Evolutionary conservation across 2,329 filamentous ascomycete genomes (phyloP).

Genomic region (Fusarium brachygibbosum): DNA sequence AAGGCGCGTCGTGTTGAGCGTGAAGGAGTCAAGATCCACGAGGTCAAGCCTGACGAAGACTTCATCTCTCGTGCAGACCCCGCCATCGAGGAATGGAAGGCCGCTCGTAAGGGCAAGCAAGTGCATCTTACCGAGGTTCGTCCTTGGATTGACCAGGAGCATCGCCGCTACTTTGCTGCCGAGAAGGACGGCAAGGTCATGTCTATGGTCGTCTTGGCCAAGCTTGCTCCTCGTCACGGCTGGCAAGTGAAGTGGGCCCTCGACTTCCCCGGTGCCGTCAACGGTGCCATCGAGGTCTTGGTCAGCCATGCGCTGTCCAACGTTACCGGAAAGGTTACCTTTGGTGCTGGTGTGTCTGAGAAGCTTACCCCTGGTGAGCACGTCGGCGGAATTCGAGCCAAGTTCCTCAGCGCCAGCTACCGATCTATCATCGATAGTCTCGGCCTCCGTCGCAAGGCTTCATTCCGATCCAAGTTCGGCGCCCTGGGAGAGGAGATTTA

Average conservation of each 20-base stretch:
- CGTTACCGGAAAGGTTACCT: slow-evolving; percentile 76
- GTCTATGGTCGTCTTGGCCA: slow-evolving; percentile 85
- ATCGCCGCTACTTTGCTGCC: slow-evolving; percentile 89
- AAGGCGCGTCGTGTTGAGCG: slow-evolving; percentile 86
- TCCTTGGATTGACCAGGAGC: slow-evolving; percentile 86
- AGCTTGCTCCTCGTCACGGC: slow-evolving; percentile 83
- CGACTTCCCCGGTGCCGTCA: slow-evolving; percentile 89
- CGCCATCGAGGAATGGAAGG: slow-evolving; percentile 83
- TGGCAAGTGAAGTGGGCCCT: slow-evolving; percentile 98
- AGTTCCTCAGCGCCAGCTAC: slow-evolving; percentile 86
- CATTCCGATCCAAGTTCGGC: slow-evolving; percentile 92
- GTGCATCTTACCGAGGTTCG: slow-evolving; percentile 91
- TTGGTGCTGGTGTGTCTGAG: slow-evolving; percentile 84
- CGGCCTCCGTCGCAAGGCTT: slow-evolving; percentile 84
- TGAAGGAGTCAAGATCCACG: slow-evolving; percentile 84
- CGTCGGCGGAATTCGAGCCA: slow-evolving; percentile 82
- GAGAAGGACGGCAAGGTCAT: slow-evolving; percentile 79
- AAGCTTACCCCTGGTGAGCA: slow-evolving; percentile 85
- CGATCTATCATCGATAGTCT: slow-evolving; percentile 85
- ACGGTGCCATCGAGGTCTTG: slow-evolving; percentile 86
- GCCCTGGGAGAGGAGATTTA: slow-evolving; percentile 86
- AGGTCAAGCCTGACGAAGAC: slow-evolving; percentile 77
- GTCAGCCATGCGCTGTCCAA: slow-evolving; percentile 76
- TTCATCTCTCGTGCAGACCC: slow-evolving; percentile 77
- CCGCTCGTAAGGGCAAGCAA: slow-evolving; percentile 83